phyloP scores from a whole-genome alignment of 2,329 filamentous ascomycete genomes.

The Fusarium sp. region DNA sequence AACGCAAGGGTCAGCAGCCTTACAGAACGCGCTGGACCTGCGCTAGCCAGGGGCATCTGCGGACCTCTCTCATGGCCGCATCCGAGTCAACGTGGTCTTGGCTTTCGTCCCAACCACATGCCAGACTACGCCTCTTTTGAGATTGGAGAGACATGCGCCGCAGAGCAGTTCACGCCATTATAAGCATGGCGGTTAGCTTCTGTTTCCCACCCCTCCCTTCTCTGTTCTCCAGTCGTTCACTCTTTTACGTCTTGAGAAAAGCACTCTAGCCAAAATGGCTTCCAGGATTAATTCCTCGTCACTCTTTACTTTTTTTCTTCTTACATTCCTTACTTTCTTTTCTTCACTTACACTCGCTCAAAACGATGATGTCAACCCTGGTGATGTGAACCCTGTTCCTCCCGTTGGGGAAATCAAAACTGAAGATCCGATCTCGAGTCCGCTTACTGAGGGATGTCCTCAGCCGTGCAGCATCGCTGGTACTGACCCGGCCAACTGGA shows the following conservation, averaged over 20 bases:
- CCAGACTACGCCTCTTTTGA: conserved; percentile 38
- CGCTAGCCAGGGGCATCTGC: conserved; percentile 24
- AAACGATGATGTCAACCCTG: conserved; percentile 24
- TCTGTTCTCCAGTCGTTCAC: conserved; percentile 8
- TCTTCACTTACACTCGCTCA: conserved; percentile 16
- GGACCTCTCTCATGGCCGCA: conserved; percentile 6
- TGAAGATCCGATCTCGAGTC: conserved; percentile 46
- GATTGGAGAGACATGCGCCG: conserved; percentile 12
- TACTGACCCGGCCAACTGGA: conserved; percentile 45
- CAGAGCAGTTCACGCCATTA: conserved; percentile 12
- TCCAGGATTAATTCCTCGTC: conserved; percentile 34
- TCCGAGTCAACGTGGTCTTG: conserved; percentile 7
- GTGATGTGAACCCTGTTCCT: conserved; percentile 41
- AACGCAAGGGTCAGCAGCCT: conserved; percentile 27
- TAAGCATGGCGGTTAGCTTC: conserved; percentile 22
- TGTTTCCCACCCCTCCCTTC: background rate
- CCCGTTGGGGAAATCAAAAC: conserved; percentile 43
- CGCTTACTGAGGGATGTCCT: conserved; percentile 46
- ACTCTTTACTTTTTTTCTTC: conserved; percentile 43
- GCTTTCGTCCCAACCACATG: conserved; percentile 35
- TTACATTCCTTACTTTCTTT: conserved; percentile 33
- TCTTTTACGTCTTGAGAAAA: conserved; percentile 4
- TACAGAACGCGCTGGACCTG: conserved; percentile 27
- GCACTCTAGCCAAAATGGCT: conserved; percentile 38
- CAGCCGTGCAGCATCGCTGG: conserved; percentile 39